phyloP scores from a whole-genome alignment of 1,284 basidiomycete genomes.

The Naganishia cerealis region DNA sequence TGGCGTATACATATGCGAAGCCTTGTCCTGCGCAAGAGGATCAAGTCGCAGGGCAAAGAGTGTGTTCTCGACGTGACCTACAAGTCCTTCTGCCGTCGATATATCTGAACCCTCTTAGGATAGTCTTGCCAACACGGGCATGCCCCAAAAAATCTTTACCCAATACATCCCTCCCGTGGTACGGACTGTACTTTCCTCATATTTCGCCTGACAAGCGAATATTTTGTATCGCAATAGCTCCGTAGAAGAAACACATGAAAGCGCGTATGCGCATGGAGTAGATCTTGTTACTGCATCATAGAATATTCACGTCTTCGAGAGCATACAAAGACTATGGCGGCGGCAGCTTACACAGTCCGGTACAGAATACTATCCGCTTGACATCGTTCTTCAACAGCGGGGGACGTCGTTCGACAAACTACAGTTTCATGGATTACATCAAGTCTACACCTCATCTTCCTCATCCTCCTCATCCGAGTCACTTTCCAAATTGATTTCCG shows the following conservation, averaged over 20 bases:
- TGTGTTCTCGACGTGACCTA: conserved; percentile 11
- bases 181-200: not conserved
- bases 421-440: not conserved
- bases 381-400: not conserved
- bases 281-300: no score
- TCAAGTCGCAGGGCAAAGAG: conserved; percentile 9
- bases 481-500: conserved; percentile 33
- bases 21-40: conserved; percentile 11
- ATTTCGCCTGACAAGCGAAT: not conserved
- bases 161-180: not conserved
- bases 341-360: no score
- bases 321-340: no score
- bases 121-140: not conserved
- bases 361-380: no score
- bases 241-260: no score
- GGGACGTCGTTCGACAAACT: not conserved
- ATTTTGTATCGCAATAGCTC: not conserved
- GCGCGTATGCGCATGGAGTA: no score
- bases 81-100: conserved; percentile 23
- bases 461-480: conserved; percentile 35
- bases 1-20: conserved; percentile 20
- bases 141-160: not conserved
- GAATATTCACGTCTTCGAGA: no score
- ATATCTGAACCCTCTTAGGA: not conserved
- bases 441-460: conserved; percentile 28